Conservation (phyloP, 176 grass and related monocot genomes). For the Tillandsia fasciculata region DNA sequence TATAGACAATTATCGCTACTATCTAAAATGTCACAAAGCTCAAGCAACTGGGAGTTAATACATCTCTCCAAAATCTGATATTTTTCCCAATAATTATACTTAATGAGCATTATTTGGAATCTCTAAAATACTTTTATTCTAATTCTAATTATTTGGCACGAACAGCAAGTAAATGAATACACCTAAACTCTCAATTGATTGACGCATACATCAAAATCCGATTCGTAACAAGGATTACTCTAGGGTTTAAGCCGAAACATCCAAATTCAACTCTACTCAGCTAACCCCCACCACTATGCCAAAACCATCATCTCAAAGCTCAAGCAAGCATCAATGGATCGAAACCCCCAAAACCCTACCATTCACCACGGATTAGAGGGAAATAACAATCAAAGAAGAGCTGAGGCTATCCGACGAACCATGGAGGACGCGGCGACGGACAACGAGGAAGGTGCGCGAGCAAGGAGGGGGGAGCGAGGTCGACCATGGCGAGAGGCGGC, state of each 20-base stretch:
- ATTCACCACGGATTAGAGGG: background rate
- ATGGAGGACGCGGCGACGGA: background rate
- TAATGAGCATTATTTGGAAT: too few species aligned
- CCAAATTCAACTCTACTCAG: background rate
- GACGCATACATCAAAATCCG: background rate
- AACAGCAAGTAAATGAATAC: too few species aligned
- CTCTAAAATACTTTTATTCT: too few species aligned
- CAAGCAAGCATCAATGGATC: background rate
- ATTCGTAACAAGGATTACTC: background rate
- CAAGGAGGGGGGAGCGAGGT: background rate
- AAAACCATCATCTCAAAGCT: background rate
- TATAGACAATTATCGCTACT: too few species aligned
- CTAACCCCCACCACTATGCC: background rate
- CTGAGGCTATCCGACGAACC: background rate
- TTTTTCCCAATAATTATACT: too few species aligned
- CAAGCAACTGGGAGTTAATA: too few species aligned
- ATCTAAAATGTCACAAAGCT: too few species aligned
- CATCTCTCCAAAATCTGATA: too few species aligned
- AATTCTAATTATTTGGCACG: too few species aligned
- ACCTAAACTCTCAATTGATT: too few species aligned
- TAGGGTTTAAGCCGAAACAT: background rate
- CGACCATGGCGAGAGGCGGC: background rate
- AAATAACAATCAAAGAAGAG: background rate
- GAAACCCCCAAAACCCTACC: background rate
- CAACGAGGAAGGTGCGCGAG: background rate